Conservation (phyloP, 345 rosid genomes). For the Psidium guajava region DNA sequence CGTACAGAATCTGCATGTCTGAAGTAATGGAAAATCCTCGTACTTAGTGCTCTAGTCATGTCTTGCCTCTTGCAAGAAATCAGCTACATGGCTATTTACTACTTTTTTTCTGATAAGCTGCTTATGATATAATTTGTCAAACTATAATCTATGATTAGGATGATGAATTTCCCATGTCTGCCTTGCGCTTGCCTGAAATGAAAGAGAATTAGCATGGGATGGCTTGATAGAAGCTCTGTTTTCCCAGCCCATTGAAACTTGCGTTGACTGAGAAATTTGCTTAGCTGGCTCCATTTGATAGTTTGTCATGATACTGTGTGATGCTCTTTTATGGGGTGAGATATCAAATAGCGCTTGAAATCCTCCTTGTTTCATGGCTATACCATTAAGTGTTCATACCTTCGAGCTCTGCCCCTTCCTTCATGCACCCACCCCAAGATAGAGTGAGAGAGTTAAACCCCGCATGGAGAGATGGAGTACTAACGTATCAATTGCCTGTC, state of each 20-base stretch:
- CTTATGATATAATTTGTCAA: neutral
- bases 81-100: neutral
- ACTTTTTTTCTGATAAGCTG: neutral
- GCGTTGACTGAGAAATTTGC: neutral
- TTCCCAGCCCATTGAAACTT: neutral
- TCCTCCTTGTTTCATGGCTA: neutral
- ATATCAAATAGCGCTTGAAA: neutral
- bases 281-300: neutral
- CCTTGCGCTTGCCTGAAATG: neutral
- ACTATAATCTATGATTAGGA: neutral
- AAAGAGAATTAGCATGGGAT: neutral
- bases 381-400: neutral
- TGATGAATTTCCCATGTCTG: neutral
- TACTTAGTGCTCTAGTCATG: neutral
- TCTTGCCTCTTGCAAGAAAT: neutral
- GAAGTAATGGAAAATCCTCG: neutral
- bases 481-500: neutral
- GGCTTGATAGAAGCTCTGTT: neutral
- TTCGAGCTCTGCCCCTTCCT: neutral
- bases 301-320: neutral
- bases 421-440: neutral
- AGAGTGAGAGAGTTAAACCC: neutral
- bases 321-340: neutral
- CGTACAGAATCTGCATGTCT: neutral
- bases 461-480: neutral